phyloP scores from a whole-genome alignment of 768 basidiomycete genomes.

The Podaxis sp. region DNA sequence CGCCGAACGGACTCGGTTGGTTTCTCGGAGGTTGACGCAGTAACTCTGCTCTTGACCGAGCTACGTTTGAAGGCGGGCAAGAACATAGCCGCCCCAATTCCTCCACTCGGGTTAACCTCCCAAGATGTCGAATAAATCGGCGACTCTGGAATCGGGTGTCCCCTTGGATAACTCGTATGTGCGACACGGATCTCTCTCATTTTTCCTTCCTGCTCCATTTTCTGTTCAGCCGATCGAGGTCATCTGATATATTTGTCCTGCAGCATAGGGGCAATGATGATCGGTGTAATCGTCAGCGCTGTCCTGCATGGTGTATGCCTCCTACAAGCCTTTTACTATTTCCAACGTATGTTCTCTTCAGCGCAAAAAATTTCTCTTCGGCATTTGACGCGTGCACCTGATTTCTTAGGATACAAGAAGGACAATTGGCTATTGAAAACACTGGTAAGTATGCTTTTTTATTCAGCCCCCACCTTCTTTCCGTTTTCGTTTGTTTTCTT shows the following conservation, averaged over 20 bases:
- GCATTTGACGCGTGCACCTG: background rate
- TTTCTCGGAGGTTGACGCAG: background rate
- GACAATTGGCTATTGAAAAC: conserved; percentile 43
- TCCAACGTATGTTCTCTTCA: conserved; percentile 26
- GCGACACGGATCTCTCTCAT: background rate
- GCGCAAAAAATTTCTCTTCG: background rate
- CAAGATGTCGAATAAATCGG: conserved; percentile 17
- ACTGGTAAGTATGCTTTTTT: conserved; percentile 29
- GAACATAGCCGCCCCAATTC: background rate
- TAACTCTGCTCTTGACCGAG: background rate
- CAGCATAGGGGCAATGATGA: conserved; percentile 45
- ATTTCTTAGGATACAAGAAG: conserved; percentile 31
- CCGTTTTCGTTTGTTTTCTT: background rate
- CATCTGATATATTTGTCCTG: too few relatives aligned
- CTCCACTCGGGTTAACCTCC: background rate
- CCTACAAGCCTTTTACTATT: conserved; percentile 52
- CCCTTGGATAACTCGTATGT: conserved; percentile 35
- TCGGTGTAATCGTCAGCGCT: conserved; percentile 38
- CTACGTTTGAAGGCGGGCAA: background rate
- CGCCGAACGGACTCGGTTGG: background rate
- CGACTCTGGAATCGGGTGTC: conserved; percentile 27
- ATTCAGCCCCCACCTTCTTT: background rate
- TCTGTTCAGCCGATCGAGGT: background rate
- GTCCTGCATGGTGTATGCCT: conserved; percentile 44
- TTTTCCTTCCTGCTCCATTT: conserved; percentile 6